Percentiles rank a stretch among this genome's conserved stretches.
Conservation (phyloP, 1,284 basidiomycete species). For the Heterobasidion occidentale region DNA sequence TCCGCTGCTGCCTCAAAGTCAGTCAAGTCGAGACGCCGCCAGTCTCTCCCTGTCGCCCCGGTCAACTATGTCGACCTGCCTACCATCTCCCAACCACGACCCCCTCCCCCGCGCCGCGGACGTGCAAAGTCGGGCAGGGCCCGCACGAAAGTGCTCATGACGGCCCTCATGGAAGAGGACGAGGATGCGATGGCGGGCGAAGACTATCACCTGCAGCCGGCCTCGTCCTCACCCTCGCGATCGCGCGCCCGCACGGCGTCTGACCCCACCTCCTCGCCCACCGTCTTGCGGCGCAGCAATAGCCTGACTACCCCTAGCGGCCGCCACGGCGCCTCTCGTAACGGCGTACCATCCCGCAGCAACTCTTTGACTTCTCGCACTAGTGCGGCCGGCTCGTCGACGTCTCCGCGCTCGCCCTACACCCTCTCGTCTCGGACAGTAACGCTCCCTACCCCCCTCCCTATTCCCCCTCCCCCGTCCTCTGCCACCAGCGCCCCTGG, state of each 20-base stretch:
- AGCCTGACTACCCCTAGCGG: slow-evolving; percentile 2
- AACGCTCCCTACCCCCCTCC: slow-evolving; percentile 17
- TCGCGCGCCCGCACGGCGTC: not conserved
- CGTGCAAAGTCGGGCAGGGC: slow-evolving; percentile 15
- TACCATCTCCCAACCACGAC: not conserved
- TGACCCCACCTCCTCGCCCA: not conserved
- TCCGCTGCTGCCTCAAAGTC: slow-evolving; percentile 17
- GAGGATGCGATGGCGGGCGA: slow-evolving; percentile 17
- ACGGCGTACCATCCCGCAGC: not conserved
- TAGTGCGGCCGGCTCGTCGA: not conserved
- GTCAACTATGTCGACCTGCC: slow-evolving; percentile 14
- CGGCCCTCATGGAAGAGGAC: slow-evolving; percentile 36
- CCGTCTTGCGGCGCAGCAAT: slow-evolving; percentile 2
- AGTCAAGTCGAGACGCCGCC: not conserved
- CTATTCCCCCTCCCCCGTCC: slow-evolving; percentile 13
- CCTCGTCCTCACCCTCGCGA: not conserved
- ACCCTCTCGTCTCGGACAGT: slow-evolving; percentile 22
- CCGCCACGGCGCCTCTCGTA: not conserved
- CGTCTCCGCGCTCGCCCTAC: slow-evolving; percentile 9
- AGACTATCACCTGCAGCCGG: slow-evolving; percentile 1
- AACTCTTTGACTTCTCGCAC: not conserved
- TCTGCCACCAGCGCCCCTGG: slow-evolving; percentile 1
- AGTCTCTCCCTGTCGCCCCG: not conserved
- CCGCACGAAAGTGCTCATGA: slow-evolving; percentile 24
- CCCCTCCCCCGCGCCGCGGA: slow-evolving; percentile 10